Base-by-base conservation (phyloP, 495 filamentous ascomycete species). In the Ascobolus immersus region DNA sequence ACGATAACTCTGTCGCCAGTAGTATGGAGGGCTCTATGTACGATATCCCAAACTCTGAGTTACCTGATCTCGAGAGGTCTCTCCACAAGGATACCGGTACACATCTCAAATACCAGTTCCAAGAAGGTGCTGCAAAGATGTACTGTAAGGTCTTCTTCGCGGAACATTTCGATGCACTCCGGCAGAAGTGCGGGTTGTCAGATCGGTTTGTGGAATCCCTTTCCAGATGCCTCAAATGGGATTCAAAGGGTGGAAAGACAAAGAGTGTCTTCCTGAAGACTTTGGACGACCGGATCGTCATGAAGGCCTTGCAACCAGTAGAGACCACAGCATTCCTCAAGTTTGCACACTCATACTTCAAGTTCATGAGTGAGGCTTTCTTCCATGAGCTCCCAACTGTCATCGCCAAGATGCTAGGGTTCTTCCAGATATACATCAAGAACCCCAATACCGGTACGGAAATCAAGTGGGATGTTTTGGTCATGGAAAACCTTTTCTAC, bases 401-500 rank as follows among this genome's bases (percentile, higher is more conserved):
- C 11, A 94, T 99, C 44, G 86, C 86, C 8, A 99, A 99, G 56
- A 94, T 99, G 89, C 67, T 94, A 29, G 86, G 86, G 2, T 92
- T 99, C 55, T 99, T 90, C 52, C 84, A 94, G 43, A 72, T 99
- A 39, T 69, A 75, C 42, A 93, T 99, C 56, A 90, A 86, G 54
- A 94, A 94, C 44, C 77, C 84, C 0, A 62, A 68, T 4, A 93
- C 84, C 1, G 80, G 80, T 37, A 72, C 72, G 1, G 86, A 99
- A 49, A 86, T 93, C 54, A 89, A 90, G 47, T 86, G 80, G 56
- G 89, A 78, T 47, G 62, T 99, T 17, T 57, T 94, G 23, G 64
- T 94, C 17, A 99, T 94, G 82, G 86, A 99, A 57, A 99, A 99
- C 53, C 57, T 99, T 29, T 99, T 99, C 50, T 99, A 99, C 41